These are phyloP conservation scores for Pseudozyma sp. DNA, from an alignment of 1,284 basidiomycete genomes.

Conservation along the genomic window DNA sequence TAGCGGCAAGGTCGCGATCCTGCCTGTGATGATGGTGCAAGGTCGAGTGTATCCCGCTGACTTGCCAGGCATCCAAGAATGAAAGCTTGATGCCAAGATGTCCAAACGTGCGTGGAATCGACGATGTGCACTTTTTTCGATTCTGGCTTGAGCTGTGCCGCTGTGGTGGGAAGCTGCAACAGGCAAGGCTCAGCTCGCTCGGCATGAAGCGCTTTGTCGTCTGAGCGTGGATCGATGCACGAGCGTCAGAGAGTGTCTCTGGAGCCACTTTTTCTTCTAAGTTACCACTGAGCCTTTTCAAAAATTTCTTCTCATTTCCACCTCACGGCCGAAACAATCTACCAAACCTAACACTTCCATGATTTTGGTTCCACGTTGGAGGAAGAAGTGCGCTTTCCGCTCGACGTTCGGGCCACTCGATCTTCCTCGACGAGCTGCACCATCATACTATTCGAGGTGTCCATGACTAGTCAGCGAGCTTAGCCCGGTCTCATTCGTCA, in stretches of 20 bases:
- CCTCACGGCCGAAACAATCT: slow-evolving; percentile 38
- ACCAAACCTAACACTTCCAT: no score
- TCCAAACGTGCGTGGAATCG: background rate
- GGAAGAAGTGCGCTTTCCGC: slow-evolving; percentile 7
- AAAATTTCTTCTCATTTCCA: slow-evolving; percentile 15
- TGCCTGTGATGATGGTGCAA: background rate
- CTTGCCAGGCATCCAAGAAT: no score
- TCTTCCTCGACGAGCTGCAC: background rate
- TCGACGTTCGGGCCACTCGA: slow-evolving; percentile 31
- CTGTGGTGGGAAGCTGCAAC: background rate
- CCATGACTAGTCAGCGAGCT: background rate
- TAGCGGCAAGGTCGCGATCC: no score
- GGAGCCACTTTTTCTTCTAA: background rate
- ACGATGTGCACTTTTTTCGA: slow-evolving; percentile 5
- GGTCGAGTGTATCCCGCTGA: no score
- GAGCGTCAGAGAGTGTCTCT: background rate
- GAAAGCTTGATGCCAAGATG: background rate
- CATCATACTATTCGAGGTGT: background rate
- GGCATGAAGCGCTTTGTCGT: slow-evolving; percentile 12
- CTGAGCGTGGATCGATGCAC: slow-evolving; percentile 14
- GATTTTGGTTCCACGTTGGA: no score
- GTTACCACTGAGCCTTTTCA: slow-evolving; percentile 14
- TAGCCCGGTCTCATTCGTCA: background rate
- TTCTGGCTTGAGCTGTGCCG: background rate
- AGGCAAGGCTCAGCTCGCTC: background rate